These are phyloP conservation scores for Lophiotrema nucula DNA, from an alignment of 495 filamentous ascomycete species.

Conservation along the genomic window DNA sequence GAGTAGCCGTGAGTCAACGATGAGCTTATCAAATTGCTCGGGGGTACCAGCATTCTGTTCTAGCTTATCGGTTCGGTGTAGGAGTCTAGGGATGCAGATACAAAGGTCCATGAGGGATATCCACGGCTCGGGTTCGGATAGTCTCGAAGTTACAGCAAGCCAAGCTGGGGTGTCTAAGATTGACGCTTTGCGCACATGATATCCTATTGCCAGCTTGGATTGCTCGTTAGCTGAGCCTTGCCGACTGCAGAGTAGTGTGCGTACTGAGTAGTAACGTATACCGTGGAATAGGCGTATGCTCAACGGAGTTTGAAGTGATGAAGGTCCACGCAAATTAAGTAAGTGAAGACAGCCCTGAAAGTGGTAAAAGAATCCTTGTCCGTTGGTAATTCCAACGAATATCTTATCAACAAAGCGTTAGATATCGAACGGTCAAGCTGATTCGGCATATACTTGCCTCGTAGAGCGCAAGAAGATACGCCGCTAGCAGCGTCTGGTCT, in stretches of 20 bases:
- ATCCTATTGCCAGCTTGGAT: constrained; percentile 21
- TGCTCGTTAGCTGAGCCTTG: too few species aligned
- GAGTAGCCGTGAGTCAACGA: constrained; percentile 8
- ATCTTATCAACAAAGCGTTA: constrained; percentile 11
- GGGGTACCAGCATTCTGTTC: neutral
- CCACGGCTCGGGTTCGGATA: constrained; percentile 11
- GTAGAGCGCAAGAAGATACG: constrained; percentile 25
- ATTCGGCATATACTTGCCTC: constrained; percentile 9
- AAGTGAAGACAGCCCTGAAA: constrained; percentile 21
- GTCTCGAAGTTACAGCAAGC: constrained; percentile 16
- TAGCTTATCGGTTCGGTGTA: constrained; percentile 25
- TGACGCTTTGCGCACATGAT: constrained; percentile 13
- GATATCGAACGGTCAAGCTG: neutral
- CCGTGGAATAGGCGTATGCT: constrained; percentile 22
- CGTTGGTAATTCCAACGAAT: constrained; percentile 23
- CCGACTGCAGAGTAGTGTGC: too few species aligned
- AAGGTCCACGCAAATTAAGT: constrained; percentile 18
- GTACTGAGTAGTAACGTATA: constrained; percentile 28
- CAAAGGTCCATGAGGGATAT: constrained; percentile 19
- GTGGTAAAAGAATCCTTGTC: constrained; percentile 31
- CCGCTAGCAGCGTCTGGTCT: constrained; percentile 29
- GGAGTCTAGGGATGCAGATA: constrained; percentile 25
- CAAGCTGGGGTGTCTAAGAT: constrained; percentile 24
- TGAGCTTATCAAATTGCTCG: constrained; percentile 12
- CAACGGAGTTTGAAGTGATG: constrained; percentile 10